A percentile compares a stretch with the other conserved stretches of the same genome.
Conservation (phyloP, 2,329 filamentous ascomycete genomes). For the Sclerotinia borealis region DNA sequence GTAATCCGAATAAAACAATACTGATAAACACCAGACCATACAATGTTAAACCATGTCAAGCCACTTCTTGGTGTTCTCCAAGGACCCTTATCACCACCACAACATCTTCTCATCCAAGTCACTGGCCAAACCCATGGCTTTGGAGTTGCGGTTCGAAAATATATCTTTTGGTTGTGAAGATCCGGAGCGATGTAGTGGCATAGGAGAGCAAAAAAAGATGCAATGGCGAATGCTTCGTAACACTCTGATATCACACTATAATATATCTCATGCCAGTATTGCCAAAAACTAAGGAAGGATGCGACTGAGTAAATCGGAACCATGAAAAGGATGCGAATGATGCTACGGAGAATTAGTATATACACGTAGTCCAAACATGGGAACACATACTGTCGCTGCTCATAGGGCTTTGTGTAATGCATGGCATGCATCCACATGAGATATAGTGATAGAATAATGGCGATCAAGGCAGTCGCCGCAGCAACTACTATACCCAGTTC, state of each 20-base stretch:
- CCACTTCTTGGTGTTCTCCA: slow-evolving; percentile 74
- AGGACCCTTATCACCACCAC: slow-evolving; percentile 60
- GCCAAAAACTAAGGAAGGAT: slow-evolving; percentile 66
- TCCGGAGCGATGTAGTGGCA: slow-evolving; percentile 75
- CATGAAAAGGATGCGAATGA: slow-evolving; percentile 86
- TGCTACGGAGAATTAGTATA: slow-evolving; percentile 41
- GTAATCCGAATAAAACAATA: slow-evolving; percentile 77
- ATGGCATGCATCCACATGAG: slow-evolving; percentile 53
- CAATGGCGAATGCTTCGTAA: slow-evolving; percentile 85
- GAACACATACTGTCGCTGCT: slow-evolving; percentile 49
- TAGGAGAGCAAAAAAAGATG: slow-evolving; percentile 77
- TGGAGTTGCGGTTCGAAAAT: slow-evolving; percentile 64
- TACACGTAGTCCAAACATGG: neutral
- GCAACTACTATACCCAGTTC: slow-evolving; percentile 47
- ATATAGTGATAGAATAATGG: slow-evolving; percentile 48
- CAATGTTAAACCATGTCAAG: slow-evolving; percentile 84
- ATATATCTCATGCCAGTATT: slow-evolving; percentile 73
- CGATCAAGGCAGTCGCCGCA: slow-evolving; percentile 43
- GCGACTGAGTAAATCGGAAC: slow-evolving; percentile 74
- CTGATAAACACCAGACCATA: slow-evolving; percentile 79
- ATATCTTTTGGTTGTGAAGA: slow-evolving; percentile 74
- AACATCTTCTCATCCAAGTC: slow-evolving; percentile 63
- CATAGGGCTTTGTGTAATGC: slow-evolving; percentile 54
- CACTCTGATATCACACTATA: slow-evolving; percentile 76
- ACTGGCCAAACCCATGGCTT: slow-evolving; percentile 71